These are phyloP conservation scores for Penstemon eatonii DNA, from an alignment of 257 asterid species.

Conservation along the genomic window DNA sequence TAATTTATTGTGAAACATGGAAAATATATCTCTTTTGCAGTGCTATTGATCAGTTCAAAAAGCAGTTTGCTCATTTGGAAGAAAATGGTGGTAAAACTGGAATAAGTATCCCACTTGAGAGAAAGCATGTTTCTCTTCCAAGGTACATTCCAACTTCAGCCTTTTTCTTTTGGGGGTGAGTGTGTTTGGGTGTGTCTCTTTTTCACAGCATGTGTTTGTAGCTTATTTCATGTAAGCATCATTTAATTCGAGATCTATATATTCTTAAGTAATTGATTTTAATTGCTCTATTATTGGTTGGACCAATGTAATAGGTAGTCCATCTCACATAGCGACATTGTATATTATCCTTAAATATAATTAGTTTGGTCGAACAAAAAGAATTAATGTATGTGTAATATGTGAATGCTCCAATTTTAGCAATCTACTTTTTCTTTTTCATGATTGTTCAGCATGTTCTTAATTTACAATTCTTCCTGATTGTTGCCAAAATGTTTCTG, in stretches of 20 bases:
- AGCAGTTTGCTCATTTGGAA: slow-evolving; percentile 85
- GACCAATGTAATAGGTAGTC: too few species aligned
- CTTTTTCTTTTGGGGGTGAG: slow-evolving; percentile 5
- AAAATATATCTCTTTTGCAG: slow-evolving; percentile 35
- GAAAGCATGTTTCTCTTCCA: slow-evolving; percentile 88
- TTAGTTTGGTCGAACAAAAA: too few species aligned
- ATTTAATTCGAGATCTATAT: neutral
- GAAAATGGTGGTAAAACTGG: slow-evolving; percentile 71
- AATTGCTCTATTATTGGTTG: too few species aligned
- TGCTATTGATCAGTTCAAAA: slow-evolving; percentile 79
- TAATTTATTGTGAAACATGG: neutral
- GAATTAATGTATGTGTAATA: too few species aligned
- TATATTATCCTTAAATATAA: too few species aligned
- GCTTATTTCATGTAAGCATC: neutral
- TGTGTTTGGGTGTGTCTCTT: neutral
- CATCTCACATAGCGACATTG: too few species aligned
- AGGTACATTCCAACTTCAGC: slow-evolving; percentile 42
- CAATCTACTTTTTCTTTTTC: too few species aligned
- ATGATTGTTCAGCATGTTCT: too few species aligned
- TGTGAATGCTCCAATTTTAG: too few species aligned
- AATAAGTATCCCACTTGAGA: slow-evolving; percentile 69
- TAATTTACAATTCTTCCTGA: too few species aligned
- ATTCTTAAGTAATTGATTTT: neutral
- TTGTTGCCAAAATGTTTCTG: too few species aligned
- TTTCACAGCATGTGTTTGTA: neutral